phyloP scores from a whole-genome alignment of 2,329 filamentous ascomycete genomes.

The Xylariaceae sp. region DNA sequence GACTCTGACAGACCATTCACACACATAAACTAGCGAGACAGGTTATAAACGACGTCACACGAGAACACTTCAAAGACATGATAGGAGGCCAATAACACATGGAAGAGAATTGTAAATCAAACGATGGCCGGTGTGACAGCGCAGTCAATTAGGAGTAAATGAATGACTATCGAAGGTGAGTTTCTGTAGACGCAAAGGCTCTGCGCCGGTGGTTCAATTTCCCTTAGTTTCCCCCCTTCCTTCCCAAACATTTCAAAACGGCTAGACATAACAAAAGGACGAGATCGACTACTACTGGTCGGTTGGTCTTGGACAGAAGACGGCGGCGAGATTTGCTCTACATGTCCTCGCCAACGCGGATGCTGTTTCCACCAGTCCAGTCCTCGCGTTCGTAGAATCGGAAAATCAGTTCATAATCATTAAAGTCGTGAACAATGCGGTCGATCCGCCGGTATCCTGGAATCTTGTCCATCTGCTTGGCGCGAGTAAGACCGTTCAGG shows the following conservation, averaged over 20 bases:
- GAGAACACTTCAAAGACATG: constrained; percentile 1
- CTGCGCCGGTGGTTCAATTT: constrained; percentile 6
- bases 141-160: constrained; percentile 12
- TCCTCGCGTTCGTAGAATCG: constrained; percentile 91
- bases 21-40: background rate
- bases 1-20: background rate
- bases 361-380: constrained; percentile 53
- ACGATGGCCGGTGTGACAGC: constrained; percentile 10
- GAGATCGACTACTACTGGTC: constrained; percentile 3
- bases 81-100: constrained; percentile 4
- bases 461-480: constrained; percentile 66
- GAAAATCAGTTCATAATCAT: constrained; percentile 96
- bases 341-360: constrained; percentile 50
- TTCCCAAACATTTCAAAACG: background rate
- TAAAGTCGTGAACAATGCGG: constrained; percentile 93
- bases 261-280: constrained; percentile 11
- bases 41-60: background rate
- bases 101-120: constrained; percentile 1
- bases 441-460: constrained; percentile 84
- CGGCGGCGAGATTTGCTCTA: constrained; percentile 15
- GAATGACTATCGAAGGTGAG: constrained; percentile 13
- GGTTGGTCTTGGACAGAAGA: constrained; percentile 6
- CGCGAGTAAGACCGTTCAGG: constrained; percentile 33
- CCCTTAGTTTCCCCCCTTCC: background rate
- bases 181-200: constrained; percentile 1